Conservation (phyloP, 2,329 filamentous ascomycete species). For the Myriosclerotinia duriaeana region DNA sequence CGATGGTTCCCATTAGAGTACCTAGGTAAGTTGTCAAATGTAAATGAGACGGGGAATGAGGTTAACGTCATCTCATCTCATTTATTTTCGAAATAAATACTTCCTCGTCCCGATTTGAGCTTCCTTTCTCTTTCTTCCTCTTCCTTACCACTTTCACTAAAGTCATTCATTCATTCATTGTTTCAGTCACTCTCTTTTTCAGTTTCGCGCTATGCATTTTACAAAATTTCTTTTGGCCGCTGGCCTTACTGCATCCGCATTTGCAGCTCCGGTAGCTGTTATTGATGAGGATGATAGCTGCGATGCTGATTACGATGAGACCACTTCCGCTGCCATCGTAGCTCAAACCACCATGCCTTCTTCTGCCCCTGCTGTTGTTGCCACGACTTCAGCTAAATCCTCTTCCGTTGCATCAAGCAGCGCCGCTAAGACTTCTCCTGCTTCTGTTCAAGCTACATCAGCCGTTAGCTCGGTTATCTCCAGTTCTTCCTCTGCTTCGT, state of each 20-base stretch:
- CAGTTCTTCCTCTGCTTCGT: neutral
- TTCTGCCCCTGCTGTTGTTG: slow-evolving; percentile 4
- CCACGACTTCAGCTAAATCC: slow-evolving; percentile 1
- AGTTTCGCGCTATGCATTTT: slow-evolving; percentile 20
- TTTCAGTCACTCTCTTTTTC: slow-evolving; percentile 13
- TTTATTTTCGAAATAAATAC: slow-evolving; percentile 14
- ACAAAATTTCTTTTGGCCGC: slow-evolving; percentile 19
- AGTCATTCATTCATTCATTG: slow-evolving; percentile 11
- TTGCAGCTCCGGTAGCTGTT: slow-evolving; percentile 24
- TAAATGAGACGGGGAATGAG: slow-evolving; percentile 6
- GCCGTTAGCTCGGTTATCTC: neutral
- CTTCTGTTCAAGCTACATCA: neutral
- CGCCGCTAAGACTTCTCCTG: neutral
- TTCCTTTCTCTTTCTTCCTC: slow-evolving; percentile 6
- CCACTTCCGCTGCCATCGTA: slow-evolving; percentile 13
- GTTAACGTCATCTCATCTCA: neutral
- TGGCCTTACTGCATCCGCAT: slow-evolving; percentile 22
- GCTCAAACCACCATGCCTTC: slow-evolving; percentile 8
- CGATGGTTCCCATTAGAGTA: neutral
- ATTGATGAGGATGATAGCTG: slow-evolving; percentile 18
- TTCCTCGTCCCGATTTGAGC: neutral
- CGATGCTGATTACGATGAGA: slow-evolving; percentile 15
- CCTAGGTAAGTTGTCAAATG: neutral
- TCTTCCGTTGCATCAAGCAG: slow-evolving; percentile 7
- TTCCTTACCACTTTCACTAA: slow-evolving; percentile 11